Base-by-base conservation (phyloP, 306 rosid species). In the Cucumis melo region DNA sequence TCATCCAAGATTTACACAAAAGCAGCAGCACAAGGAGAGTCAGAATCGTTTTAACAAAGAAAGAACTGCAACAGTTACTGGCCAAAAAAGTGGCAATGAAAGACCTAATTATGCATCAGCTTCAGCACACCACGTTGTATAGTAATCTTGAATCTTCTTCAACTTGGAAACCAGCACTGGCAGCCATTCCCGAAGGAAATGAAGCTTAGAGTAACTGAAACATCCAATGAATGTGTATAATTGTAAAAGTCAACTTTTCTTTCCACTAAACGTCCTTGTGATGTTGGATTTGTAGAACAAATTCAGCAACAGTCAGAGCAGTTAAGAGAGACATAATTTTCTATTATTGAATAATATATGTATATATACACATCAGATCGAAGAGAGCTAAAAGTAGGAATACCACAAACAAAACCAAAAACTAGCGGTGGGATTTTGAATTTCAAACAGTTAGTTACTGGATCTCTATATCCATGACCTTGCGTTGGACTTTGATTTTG, bases 401-500 rank as follows among this genome's bases (percentile, higher is more conserved):
- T 20, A 16, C 10, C 70, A 20, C 10, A 29, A 9, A 56, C 1
- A 21, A 10, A 53, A 53, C 20, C 36, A 58, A 60, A 12, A n/a
- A 24, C 36, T 0, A 29, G 24, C 1, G 5, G 0, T 46, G 51
- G 51, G 3, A 46, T 46, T 46, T 46, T 1, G 51, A 46, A 46
- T 46, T 11, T 15, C 56, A 16, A 51, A 51, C 56, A 15, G 7
- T 85, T 89, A 5, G 7, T 85, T 89, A 91, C 88, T 91, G 83
- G 34, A 93, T 77, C 24, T 87, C 72, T 13, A 93, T 95, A 71
- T 88, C 96, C 29, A 87, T 0, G 72, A 89, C 93, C 82, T 89
- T 93, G 82, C 88, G 96, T 78, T 86, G 93, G 60, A 86, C 87
- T 79, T 87, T 85, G 61, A 84, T 80, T 86, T 89, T 93, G 2